Percentiles rank a stretch among this genome's conserved stretches.
phyloP scores from a whole-genome alignment of 2,329 filamentous ascomycete species.

The Gaeumannomyces sp. region DNA sequence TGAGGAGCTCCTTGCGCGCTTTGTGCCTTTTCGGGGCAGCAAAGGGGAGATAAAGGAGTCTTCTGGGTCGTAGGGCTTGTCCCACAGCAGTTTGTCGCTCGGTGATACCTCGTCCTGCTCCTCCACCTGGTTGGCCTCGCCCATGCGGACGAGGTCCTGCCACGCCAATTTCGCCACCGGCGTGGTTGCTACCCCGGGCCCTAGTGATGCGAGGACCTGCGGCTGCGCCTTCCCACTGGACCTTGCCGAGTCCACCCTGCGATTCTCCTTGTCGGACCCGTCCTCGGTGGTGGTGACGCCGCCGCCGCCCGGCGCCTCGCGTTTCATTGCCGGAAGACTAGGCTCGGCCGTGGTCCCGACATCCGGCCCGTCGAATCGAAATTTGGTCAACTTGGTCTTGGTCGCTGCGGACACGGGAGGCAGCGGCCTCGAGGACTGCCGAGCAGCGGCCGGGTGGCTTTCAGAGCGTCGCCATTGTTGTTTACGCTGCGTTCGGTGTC shows the following conservation, averaged over 20 bases:
- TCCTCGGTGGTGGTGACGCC: conserved; percentile 12
- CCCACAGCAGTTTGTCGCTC: conserved; percentile 57
- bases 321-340: conserved; percentile 9
- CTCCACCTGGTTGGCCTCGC: conserved; percentile 29
- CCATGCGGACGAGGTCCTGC: conserved; percentile 50
- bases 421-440: conserved; percentile 32
- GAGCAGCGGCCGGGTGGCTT: conserved; percentile 39
- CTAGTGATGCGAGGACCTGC: conserved; percentile 15
- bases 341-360: conserved; percentile 8
- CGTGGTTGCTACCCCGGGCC: conserved; percentile 32
- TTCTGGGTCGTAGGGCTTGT: conserved; percentile 39
- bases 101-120: conserved; percentile 47
- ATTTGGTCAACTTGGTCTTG: conserved; percentile 53
- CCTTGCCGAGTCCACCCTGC: neutral
- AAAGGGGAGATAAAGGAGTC: conserved; percentile 40
- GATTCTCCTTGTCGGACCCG: conserved; percentile 14
- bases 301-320: conserved; percentile 14
- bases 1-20: conserved; percentile 69
- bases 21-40: conserved; percentile 48
- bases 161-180: conserved; percentile 49
- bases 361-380: conserved; percentile 39
- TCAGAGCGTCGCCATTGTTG: conserved; percentile 49
- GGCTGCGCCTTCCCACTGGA: conserved; percentile 14
- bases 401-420: conserved; percentile 51
- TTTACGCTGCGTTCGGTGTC: conserved; percentile 26